Conservation (phyloP, 495 filamentous ascomycete genomes). For the Cladorrhinum samala region DNA sequence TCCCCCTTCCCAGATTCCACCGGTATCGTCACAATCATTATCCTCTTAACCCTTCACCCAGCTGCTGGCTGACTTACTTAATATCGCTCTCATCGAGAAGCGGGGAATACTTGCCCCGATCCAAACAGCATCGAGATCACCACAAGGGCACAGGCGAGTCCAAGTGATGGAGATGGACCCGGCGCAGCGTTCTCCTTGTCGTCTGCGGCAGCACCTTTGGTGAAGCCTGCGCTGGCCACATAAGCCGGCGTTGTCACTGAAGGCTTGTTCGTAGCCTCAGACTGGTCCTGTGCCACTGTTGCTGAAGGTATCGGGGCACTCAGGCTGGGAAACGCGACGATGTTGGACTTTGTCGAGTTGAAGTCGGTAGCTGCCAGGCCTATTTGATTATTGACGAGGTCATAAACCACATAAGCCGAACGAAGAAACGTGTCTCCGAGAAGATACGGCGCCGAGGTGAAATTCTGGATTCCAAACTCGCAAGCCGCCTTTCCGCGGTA, state of each 20-base stretch:
- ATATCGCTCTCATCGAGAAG: background rate
- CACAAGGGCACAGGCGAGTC: slow-evolving; percentile 28
- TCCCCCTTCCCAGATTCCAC: background rate
- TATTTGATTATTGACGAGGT: slow-evolving; percentile 83
- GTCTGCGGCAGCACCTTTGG: slow-evolving; percentile 10
- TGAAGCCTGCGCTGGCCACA: slow-evolving; percentile 35
- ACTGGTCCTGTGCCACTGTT: slow-evolving; percentile 39
- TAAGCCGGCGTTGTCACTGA: slow-evolving; percentile 30
- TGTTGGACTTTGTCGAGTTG: slow-evolving; percentile 58
- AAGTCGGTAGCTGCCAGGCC: slow-evolving; percentile 81
- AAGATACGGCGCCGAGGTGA: slow-evolving; percentile 53
- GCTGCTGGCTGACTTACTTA: background rate
- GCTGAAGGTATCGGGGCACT: slow-evolving; percentile 48
- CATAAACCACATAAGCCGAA: slow-evolving; percentile 91
- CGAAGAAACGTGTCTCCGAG: slow-evolving; percentile 95
- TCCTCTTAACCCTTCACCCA: background rate
- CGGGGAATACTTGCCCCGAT: background rate
- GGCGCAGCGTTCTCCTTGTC: slow-evolving; percentile 25
- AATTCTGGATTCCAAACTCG: slow-evolving; percentile 71
- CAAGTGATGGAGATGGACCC: slow-evolving; percentile 26
- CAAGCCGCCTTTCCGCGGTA: slow-evolving; percentile 57
- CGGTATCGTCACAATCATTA: background rate
- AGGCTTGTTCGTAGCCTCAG: slow-evolving; percentile 24
- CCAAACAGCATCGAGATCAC: slow-evolving; percentile 29
- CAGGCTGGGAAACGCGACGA: slow-evolving; percentile 45